Evolutionary conservation across 768 basidiomycete species (phyloP), one percentile per base, ranked within the genome.

Genomic region (Russula brevipes): DNA sequence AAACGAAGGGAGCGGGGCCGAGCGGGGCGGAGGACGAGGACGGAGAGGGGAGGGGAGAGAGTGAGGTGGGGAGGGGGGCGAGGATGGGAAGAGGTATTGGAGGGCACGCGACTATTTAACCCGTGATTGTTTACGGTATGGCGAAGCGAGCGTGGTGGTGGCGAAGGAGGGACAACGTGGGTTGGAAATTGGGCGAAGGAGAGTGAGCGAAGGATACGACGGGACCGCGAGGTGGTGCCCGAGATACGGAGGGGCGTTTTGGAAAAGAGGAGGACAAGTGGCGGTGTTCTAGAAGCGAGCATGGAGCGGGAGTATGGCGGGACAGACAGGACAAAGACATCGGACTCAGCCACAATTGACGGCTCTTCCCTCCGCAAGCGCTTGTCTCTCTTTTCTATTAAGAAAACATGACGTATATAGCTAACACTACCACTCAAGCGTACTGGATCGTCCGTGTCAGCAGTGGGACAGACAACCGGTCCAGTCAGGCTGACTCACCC

Each of bases 401-500:
- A 41, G 57, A 58, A 58, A 5, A 9, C 17, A 52, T 2, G 12
- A 39, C 1, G 2, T 39, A 39, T 39, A 24, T 24, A 24, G 24
- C 38, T 19, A 19, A 45, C 24, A 60, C 16, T 41, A 35, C 36
- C 77, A 33, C 46, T 70, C 61, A 72, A 9, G 71, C 71, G 35
- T 72, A 71, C 71, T 72, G 61, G 30, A 38, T 1, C 3, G 1
- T 2, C 17, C 3, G 9, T 12, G 52, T 39, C 12, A 14, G 1
- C 5, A 24, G 4, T 14, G 41, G 6, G 10, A n/a, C 16, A 45
- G 31, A 14, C 12, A n/a, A 31, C 19, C 16, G 6, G 35, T 46
- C 17, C 45, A 66, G 4, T 9, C 3, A 14, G 24, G 14, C 19
- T 1, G 3, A 78, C 93, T 74, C 71, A 94, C 93, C 76, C 94